Evolutionary conservation across 495 filamentous ascomycete genomes (phyloP).

Genomic region (Xylaria cubensis): DNA sequence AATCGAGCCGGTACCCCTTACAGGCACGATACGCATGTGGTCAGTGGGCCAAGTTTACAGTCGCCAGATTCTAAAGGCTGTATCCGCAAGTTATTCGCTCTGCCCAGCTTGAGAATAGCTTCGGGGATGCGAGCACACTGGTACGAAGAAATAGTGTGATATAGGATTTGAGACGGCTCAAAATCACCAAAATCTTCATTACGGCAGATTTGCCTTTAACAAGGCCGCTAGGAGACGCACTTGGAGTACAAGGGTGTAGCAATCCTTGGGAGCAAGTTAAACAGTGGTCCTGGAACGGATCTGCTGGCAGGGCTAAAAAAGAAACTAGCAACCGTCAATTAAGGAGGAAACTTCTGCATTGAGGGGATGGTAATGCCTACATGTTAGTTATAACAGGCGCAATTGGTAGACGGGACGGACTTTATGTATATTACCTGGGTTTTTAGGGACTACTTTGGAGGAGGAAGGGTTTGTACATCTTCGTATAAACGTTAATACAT

Average conservation of each 20-base stretch:
- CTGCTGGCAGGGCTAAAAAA: slow-evolving; percentile 24
- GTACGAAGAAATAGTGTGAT: slow-evolving; percentile 6
- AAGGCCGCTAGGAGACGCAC: slow-evolving; percentile 12
- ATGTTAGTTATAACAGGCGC: slow-evolving; percentile 19
- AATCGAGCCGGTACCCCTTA: slow-evolving; percentile 21
- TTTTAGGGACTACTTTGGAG: slow-evolving; percentile 32
- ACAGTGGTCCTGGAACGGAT: slow-evolving; percentile 35
- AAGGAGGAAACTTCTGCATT: slow-evolving; percentile 25
- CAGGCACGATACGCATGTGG: neutral
- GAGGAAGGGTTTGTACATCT: slow-evolving; percentile 4
- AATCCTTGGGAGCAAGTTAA: slow-evolving; percentile 33
- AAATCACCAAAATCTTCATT: slow-evolving; percentile 27
- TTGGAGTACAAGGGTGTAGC: slow-evolving; percentile 34
- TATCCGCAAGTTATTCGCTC: slow-evolving; percentile 6
- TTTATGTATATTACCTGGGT: slow-evolving; percentile 39
- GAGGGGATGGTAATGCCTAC: slow-evolving; percentile 17
- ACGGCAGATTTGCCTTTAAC: slow-evolving; percentile 31
- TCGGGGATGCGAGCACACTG: slow-evolving; percentile 6
- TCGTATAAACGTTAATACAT: slow-evolving; percentile 4
- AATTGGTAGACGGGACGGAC: slow-evolving; percentile 34
- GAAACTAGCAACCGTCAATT: slow-evolving; percentile 21
- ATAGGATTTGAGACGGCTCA: neutral
- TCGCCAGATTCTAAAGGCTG: neutral
- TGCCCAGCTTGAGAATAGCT: slow-evolving; percentile 8
- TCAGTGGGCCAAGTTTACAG: neutral